phyloP scores from a whole-genome alignment of 768 basidiomycete species.

The Tricholoma sp. region DNA sequence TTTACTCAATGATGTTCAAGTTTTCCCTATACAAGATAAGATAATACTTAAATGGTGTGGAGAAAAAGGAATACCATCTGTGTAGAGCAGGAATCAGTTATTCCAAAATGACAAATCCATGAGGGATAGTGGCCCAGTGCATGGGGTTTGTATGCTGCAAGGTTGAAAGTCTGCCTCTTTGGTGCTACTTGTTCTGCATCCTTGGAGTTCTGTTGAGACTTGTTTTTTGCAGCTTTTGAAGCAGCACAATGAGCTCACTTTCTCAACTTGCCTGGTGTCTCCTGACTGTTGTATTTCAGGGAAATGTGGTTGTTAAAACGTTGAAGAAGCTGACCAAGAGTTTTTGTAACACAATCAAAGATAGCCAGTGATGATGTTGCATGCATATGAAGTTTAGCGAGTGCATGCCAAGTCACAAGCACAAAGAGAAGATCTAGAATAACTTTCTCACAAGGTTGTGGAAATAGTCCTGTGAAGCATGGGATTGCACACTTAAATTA shows the following conservation, averaged over 20 bases:
- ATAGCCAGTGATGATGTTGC: constrained; percentile 5
- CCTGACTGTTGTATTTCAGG: constrained; percentile 3
- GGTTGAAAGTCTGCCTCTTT: constrained; percentile 5
- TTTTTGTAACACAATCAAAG: constrained; percentile 5
- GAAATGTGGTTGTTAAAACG: constrained; percentile 10
- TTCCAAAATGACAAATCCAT: constrained; percentile 21
- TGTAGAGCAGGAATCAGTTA: constrained; percentile 30
- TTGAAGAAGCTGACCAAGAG: constrained; percentile 7
- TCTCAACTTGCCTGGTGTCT: constrained; percentile 7
- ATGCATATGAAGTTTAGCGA: constrained; percentile 22
- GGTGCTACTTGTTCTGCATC: not conserved
- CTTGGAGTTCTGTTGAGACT: not conserved
- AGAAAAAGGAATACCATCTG: constrained; percentile 19
- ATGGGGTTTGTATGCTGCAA: constrained; percentile 27
- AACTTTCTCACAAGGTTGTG: constrained; percentile 10
- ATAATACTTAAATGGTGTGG: not conserved
- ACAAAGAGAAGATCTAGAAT: constrained; percentile 15
- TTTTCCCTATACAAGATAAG: not conserved
- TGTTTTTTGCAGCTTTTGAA: not conserved
- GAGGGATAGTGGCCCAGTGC: constrained; percentile 22
- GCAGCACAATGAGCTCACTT: constrained; percentile 4
- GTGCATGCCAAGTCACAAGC: constrained; percentile 20
- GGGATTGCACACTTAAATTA: constrained; percentile 5
- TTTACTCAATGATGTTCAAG: not conserved
- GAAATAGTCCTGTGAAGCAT: constrained; percentile 8